phyloP scores from a whole-genome alignment of 208 protist species.

The Plasmodiophora brassicae region DNA sequence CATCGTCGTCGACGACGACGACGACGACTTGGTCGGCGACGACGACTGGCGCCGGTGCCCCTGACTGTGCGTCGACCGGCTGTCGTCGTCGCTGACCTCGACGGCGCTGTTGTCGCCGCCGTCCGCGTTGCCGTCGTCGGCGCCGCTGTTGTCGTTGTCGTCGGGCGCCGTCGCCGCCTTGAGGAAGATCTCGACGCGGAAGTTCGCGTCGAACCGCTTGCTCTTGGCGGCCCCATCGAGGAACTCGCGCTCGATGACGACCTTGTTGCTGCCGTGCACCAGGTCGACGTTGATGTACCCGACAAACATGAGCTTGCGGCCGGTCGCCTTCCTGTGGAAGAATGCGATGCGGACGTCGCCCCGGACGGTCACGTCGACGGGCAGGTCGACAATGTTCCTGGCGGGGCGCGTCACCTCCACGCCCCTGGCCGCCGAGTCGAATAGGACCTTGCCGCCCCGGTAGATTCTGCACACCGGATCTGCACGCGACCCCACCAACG shows the following conservation, averaged over 20 bases:
- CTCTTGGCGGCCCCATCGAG: not conserved
- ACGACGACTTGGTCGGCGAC: too few relatives aligned
- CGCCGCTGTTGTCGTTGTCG: too few relatives aligned
- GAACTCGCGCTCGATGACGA: not conserved
- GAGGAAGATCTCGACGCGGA: constrained; percentile 11
- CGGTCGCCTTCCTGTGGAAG: not conserved
- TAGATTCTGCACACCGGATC: not conserved
- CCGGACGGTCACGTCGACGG: not conserved
- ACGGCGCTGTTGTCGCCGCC: too few relatives aligned
- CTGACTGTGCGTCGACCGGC: too few relatives aligned
- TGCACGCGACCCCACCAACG: not conserved
- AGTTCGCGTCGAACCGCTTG: not conserved
- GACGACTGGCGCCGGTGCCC: too few relatives aligned
- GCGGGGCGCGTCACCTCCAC: not conserved
- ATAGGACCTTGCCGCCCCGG: not conserved
- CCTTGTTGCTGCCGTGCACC: not conserved
- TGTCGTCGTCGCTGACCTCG: too few relatives aligned
- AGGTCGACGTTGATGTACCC: not conserved
- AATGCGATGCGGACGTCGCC: not conserved
- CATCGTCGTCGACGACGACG: too few relatives aligned
- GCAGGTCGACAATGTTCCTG: constrained; percentile 13
- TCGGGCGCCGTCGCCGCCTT: too few relatives aligned
- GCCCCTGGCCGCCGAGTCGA: not conserved
- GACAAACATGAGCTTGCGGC: not conserved
- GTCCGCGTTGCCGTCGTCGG: too few relatives aligned